Evolutionary conservation across 345 rosid genomes (phyloP).

Genomic region (Bruguiera gymnorhiza): DNA sequence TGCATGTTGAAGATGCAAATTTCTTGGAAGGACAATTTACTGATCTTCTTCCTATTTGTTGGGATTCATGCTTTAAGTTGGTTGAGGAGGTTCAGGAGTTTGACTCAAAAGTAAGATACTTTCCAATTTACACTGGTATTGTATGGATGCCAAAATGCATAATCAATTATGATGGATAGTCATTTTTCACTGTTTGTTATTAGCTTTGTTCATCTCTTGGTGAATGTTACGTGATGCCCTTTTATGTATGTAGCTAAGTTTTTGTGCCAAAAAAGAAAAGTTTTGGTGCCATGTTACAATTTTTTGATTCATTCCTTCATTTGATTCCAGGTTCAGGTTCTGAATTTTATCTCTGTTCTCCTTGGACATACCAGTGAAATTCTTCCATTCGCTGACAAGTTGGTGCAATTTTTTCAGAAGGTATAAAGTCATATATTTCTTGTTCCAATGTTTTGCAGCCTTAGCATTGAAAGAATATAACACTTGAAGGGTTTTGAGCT

Average conservation of each 20-base stretch:
- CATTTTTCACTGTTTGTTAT: background rate
- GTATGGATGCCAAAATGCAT: background rate
- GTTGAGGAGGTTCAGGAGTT: conserved; percentile 94
- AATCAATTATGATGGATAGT: background rate
- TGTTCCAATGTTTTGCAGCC: background rate
- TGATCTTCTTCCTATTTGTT: conserved; percentile 90
- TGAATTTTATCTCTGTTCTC: conserved; percentile 82
- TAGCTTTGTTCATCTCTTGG: background rate
- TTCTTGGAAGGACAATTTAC: conserved; percentile 65
- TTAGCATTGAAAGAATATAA: background rate
- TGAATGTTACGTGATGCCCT: background rate
- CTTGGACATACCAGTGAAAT: conserved; percentile 74
- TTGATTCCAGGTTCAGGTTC: conserved; percentile 81
- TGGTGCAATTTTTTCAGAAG: conserved; percentile 85
- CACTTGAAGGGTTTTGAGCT: no score
- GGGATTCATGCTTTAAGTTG: conserved; percentile 85
- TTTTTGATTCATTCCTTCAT: conserved; percentile 6
- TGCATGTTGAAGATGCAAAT: conserved; percentile 91
- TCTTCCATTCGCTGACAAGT: conserved; percentile 67
- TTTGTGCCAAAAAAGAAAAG: background rate
- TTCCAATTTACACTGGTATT: background rate
- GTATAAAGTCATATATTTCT: conserved; percentile 31
- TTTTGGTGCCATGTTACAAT: no score
- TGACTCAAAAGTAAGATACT: conserved; percentile 75
- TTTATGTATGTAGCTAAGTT: no score